Base-by-base conservation (phyloP, 2,329 filamentous ascomycete genomes). In the Colletotrichum truncatum region DNA sequence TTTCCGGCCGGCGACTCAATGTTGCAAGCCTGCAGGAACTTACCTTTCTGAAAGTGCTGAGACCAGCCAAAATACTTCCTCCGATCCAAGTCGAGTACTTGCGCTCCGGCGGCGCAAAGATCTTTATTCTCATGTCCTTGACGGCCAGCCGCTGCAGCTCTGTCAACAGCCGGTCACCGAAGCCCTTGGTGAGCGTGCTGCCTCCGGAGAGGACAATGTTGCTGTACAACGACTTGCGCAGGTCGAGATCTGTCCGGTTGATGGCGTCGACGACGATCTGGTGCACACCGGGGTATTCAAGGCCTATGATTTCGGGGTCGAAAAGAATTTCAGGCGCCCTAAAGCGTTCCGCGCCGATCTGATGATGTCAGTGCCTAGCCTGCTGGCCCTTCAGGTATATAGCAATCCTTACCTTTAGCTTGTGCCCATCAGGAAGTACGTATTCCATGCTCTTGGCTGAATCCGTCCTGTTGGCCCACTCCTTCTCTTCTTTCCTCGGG, bases 31-130 rank as follows among this genome's bases (percentile, higher is more conserved):
- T 45, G n/a, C 14, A 9, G 16, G 18, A 9, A 36, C 51, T 30
- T 25, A 96, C 94, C 92, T 98, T 99, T 84, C 95, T 91, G 82
- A 99, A 99, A 58, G 96, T 99, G 83, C 95, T 98, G 79, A 99
- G 81, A 6, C 96, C 95, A 32, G 96, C 96, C 70, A 99, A 84
- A 80, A 99, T 99, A 78, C 96, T 98, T 60, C 96, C 96, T 69
- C 96, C 96, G 72, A 98, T 98, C 96, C 96, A 99, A 30, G 96
- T 99, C 68, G 94, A 98, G 83, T 98, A 99, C 81, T 98, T 97
- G 70, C 96, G 88, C 84, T 99, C 96, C 6, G 96, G 95, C 59
- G 96, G 96, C 57, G 96, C 96, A 82, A 97, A 97, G 76, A 99
- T 99, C 85, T 98, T 97, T 83, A 99, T 98, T 74, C 94, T 90